A percentile compares a stretch with the other conserved stretches of the same genome.
These are phyloP conservation scores for Fusarium praegraminearum DNA, from an alignment of 2,329 filamentous ascomycete genomes.

Conservation along the genomic window DNA sequence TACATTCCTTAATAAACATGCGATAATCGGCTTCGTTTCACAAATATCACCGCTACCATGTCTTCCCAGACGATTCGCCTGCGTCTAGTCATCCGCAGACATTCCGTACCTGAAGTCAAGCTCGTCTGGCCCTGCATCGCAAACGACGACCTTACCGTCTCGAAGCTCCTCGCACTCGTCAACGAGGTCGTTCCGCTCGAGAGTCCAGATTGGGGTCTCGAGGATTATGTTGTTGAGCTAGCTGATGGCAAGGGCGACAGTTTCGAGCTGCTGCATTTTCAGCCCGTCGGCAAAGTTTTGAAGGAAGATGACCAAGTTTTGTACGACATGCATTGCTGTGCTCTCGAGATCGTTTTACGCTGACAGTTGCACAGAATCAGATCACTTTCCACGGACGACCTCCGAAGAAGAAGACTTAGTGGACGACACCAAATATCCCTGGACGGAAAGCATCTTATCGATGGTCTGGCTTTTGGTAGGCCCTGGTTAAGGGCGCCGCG, in stretches of 20 bases:
- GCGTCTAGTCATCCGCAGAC: constrained; percentile 77
- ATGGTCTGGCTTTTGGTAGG: constrained; percentile 86
- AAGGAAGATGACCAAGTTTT: constrained; percentile 87
- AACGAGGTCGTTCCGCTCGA: constrained; percentile 87
- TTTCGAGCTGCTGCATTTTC: constrained; percentile 91
- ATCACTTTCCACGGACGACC: constrained; percentile 79
- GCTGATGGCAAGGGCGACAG: constrained; percentile 64
- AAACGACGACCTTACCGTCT: constrained; percentile 74
- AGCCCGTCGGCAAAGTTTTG: constrained; percentile 75
- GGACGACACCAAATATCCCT: constrained; percentile 84
- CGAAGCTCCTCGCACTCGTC: constrained; percentile 80
- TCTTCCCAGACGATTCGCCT: constrained; percentile 69
- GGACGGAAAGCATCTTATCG: constrained; percentile 84
- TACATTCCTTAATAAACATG: constrained; percentile 28
- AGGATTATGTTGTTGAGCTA: constrained; percentile 90
- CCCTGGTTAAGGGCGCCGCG: constrained; percentile 71
- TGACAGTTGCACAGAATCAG: constrained; percentile 71
- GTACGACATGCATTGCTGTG: constrained; percentile 60
- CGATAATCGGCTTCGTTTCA: constrained; percentile 12
- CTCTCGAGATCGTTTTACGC: not conserved
- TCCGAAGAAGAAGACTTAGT: constrained; percentile 76
- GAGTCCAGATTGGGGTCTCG: constrained; percentile 83
- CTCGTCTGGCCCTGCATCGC: constrained; percentile 76
- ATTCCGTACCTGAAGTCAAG: constrained; percentile 77
- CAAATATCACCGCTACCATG: constrained; percentile 40